These are phyloP conservation scores for Xylariaceae sp. DNA, from an alignment of 2,329 filamentous ascomycete species.

Conservation along the genomic window DNA sequence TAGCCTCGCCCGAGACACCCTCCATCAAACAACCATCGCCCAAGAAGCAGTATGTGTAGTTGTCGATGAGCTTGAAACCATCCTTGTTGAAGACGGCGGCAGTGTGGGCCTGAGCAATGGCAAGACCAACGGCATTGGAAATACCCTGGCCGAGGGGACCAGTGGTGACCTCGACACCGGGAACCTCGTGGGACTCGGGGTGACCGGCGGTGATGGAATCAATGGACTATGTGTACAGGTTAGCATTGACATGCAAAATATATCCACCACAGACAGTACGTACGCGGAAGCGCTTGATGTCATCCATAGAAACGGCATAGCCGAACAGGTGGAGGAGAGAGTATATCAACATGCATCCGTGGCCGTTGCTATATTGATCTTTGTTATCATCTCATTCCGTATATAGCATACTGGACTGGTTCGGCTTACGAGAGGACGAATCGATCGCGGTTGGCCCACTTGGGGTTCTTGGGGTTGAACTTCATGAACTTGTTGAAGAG, in stretches of 20 bases:
- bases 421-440: conserved; percentile 94
- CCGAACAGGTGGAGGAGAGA: conserved; percentile 95
- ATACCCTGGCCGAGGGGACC: conserved; percentile 97
- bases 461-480: conserved; percentile 99
- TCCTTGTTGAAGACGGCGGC: conserved; percentile 95
- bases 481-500: conserved; percentile 99
- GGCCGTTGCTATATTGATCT: conserved; percentile 70
- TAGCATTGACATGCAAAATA: neutral
- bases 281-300: conserved; percentile 95
- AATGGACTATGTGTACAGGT: conserved; percentile 36
- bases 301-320: conserved; percentile 80
- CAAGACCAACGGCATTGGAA: conserved; percentile 94
- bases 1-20: conserved; percentile 91
- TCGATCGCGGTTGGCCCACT: conserved; percentile 95
- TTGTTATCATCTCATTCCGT: neutral
- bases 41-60: conserved; percentile 96
- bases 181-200: conserved; percentile 93
- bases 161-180: conserved; percentile 96
- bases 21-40: conserved; percentile 99
- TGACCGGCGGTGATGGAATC: conserved; percentile 87
- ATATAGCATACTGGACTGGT: neutral
- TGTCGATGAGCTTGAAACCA: conserved; percentile 84
- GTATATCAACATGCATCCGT: conserved; percentile 99
- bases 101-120: conserved; percentile 91
- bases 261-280: conserved; percentile 31